These are phyloP conservation scores for Fistulifera solaris DNA, from an alignment of 108 stramenopile species.

Conservation along the genomic window DNA sequence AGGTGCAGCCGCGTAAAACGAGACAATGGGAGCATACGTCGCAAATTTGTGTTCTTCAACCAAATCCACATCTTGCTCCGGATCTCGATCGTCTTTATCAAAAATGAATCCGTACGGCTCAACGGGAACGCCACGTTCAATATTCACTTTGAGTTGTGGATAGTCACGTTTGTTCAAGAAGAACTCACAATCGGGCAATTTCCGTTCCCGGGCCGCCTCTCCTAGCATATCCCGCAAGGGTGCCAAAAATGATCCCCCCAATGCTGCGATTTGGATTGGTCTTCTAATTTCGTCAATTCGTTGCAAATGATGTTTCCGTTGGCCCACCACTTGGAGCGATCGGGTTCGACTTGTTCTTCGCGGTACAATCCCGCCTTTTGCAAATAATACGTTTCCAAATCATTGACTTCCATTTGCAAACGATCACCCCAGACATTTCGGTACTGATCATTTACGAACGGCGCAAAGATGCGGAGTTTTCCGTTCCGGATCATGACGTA, in stretches of 20 bases:
- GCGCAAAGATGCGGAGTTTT: constrained; percentile 87
- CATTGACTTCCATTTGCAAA: constrained; percentile 58
- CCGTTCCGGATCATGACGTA: constrained; percentile 91
- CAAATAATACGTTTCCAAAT: constrained; percentile 76
- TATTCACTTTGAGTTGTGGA: constrained; percentile 96
- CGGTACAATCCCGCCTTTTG: constrained; percentile 77
- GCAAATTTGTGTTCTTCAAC: constrained; percentile 68
- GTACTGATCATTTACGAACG: constrained; percentile 89
- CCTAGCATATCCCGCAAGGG: constrained; percentile 95
- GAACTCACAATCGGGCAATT: constrained; percentile 98
- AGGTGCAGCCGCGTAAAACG: constrained; percentile 87
- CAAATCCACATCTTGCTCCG: constrained; percentile 88
- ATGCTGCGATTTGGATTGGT: constrained; percentile 66
- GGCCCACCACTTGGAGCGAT: constrained; percentile 96
- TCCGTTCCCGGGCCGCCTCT: constrained; percentile 77
- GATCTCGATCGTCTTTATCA: constrained; percentile 93
- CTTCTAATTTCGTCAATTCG: constrained; percentile 73
- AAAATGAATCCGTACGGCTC: constrained; percentile 99
- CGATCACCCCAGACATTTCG: constrained; percentile 81
- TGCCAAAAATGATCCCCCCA: constrained; percentile 95
- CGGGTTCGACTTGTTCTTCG: constrained; percentile 86
- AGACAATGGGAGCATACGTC: constrained; percentile 92
- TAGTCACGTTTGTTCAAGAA: constrained; percentile 99
- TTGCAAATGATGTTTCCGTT: constrained; percentile 99
- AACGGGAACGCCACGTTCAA: constrained; percentile 66